Percentiles rank a stretch among this genome's conserved stretches.
Evolutionary conservation across 345 rosid genomes (phyloP).

Genomic region (Syzygium aromaticum): DNA sequence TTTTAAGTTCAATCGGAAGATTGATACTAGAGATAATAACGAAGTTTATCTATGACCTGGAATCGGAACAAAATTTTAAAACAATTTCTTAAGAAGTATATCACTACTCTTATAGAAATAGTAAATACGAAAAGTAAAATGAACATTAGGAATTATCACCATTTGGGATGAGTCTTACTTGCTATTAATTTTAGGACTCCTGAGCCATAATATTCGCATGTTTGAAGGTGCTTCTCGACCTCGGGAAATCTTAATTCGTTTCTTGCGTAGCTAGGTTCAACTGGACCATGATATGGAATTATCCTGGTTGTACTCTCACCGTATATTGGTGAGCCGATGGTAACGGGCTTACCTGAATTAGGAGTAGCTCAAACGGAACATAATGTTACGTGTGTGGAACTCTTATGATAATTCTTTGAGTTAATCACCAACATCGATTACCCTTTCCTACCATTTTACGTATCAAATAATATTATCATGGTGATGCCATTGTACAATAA

Average conservation of each 20-base stretch:
- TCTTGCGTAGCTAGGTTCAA: background rate
- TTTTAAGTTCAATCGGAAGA: too few relatives aligned
- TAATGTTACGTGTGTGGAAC: background rate
- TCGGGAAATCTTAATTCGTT: background rate
- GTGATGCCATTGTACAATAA: too few relatives aligned
- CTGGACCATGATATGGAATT: background rate
- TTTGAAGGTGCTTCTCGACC: background rate
- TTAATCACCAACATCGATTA: accelerated
- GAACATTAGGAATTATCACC: background rate
- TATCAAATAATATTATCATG: too few relatives aligned
- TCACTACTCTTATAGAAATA: too few relatives aligned
- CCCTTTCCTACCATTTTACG: background rate
- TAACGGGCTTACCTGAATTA: background rate
- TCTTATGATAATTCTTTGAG: background rate
- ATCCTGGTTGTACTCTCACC: background rate
- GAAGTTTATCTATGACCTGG: too few relatives aligned
- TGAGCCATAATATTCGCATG: too few relatives aligned
- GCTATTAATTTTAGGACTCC: too few relatives aligned
- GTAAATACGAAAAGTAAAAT: background rate
- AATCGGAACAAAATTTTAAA: too few relatives aligned
- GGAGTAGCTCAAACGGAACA: background rate
- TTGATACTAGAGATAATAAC: too few relatives aligned
- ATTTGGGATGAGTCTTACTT: too few relatives aligned
- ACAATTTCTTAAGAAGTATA: too few relatives aligned
- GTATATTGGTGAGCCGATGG: background rate